Percentiles rank a stretch among this genome's conserved stretches.
These are phyloP conservation scores for Canavalia gladiata DNA, from an alignment of 306 rosid genomes.

Conservation along the genomic window DNA sequence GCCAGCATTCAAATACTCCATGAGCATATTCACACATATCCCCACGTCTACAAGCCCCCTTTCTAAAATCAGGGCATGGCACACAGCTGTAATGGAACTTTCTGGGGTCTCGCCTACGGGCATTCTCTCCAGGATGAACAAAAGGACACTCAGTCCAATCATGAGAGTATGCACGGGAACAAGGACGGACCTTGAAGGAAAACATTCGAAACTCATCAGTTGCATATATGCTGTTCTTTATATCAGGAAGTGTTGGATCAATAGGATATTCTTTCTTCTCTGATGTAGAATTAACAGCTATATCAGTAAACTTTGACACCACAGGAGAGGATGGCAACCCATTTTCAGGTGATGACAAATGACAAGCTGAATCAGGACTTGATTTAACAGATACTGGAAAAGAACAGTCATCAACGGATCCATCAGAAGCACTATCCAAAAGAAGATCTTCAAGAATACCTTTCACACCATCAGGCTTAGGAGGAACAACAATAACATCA, in stretches of 20 bases:
- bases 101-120: constrained; percentile 91
- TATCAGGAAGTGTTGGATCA: constrained; percentile 93
- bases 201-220: constrained; percentile 96
- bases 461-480: constrained; percentile 61
- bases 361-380: constrained; percentile 60
- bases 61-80: constrained; percentile 93
- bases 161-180: constrained; percentile 94
- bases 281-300: constrained; percentile 52
- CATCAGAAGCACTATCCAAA: constrained; percentile 53
- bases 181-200: constrained; percentile 92
- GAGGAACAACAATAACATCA: constrained; percentile 77
- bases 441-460: constrained; percentile 67
- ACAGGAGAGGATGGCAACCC: constrained; percentile 67
- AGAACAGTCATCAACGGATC: constrained; percentile 55
- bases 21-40: constrained; percentile 98
- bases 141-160: constrained; percentile 99
- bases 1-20: constrained; percentile 97
- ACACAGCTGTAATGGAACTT: constrained; percentile 94
- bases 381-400: constrained; percentile 53
- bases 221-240: constrained; percentile 87
- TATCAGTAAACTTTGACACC: constrained; percentile 56
- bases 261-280: constrained; percentile 90
- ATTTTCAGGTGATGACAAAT: constrained; percentile 64
- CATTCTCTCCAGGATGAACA: constrained; percentile 97
- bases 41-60: constrained; percentile 90